Percentiles rank a stretch among this genome's conserved stretches.
Conservation (phyloP, 441 rosid genomes). For the Arabidopsis hybrid region DNA sequence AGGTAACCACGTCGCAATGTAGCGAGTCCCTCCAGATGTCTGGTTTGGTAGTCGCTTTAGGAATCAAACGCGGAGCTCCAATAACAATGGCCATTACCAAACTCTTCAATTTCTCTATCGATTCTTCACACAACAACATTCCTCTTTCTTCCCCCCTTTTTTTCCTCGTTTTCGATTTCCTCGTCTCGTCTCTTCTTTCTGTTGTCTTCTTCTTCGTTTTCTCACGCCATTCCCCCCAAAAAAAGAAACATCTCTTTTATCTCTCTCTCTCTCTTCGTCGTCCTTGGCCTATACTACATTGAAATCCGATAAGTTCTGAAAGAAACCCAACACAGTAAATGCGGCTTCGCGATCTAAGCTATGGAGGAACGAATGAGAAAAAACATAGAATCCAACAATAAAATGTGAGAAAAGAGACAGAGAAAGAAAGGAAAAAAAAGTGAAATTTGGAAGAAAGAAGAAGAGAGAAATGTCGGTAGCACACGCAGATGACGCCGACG, state of each 20-base stretch:
- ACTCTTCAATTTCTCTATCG: slow-evolving; percentile 45
- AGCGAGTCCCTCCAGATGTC: slow-evolving; percentile 66
- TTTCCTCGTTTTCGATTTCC: slow-evolving; percentile 37
- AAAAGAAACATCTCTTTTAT: slow-evolving; percentile 23
- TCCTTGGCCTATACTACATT: slow-evolving; percentile 33
- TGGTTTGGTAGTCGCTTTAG: slow-evolving; percentile 74
- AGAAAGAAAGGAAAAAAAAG: background rate
- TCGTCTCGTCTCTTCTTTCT: slow-evolving; percentile 18
- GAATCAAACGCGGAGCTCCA: slow-evolving; percentile 64
- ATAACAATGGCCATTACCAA: slow-evolving; percentile 49
- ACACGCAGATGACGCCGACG: slow-evolving; percentile 83
- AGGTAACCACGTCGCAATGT: slow-evolving; percentile 49
- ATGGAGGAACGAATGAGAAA: slow-evolving; percentile 53
- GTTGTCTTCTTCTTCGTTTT: slow-evolving; percentile 14
- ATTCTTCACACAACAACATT: slow-evolving; percentile 39
- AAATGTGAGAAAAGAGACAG: slow-evolving; percentile 7
- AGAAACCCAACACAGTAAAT: slow-evolving; percentile 37
- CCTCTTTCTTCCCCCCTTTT: background rate
- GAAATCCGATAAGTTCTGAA: slow-evolving; percentile 8
- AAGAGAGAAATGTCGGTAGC: slow-evolving; percentile 72
- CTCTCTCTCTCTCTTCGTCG: slow-evolving; percentile 19
- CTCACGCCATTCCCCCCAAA: slow-evolving; percentile 43
- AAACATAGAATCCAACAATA: slow-evolving; percentile 59
- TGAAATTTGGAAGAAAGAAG: slow-evolving; percentile 48
- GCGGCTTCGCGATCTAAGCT: slow-evolving; percentile 51